Conservation (phyloP, 2,329 filamentous ascomycete species). For the Penicillium brasilianum region DNA sequence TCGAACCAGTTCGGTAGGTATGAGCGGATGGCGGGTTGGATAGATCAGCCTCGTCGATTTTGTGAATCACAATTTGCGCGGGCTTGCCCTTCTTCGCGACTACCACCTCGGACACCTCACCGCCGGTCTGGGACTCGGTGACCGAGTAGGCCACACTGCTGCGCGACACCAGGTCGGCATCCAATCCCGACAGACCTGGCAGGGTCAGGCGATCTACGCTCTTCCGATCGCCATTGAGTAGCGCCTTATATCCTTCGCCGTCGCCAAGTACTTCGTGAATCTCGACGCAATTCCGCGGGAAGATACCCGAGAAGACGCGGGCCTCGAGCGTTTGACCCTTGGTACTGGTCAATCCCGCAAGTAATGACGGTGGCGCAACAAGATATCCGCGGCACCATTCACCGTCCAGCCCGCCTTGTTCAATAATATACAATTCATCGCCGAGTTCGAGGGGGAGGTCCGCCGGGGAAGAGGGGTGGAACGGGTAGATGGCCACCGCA, state of each 20-base stretch:
- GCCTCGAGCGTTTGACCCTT: conserved; percentile 94
- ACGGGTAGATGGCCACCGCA: conserved; percentile 94
- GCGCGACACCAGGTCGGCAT: conserved; percentile 34
- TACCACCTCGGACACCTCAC: conserved; percentile 41
- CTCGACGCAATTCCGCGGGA: conserved; percentile 92
- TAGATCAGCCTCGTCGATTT: conserved; percentile 41
- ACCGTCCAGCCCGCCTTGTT: conserved; percentile 83
- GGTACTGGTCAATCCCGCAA: conserved; percentile 86
- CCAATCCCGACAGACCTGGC: conserved; percentile 24
- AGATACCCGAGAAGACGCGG: conserved; percentile 97
- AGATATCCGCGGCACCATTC: conserved; percentile 96
- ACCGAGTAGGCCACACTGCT: conserved; percentile 37
- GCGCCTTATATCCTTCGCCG: conserved; percentile 52
- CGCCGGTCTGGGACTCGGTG: conserved; percentile 31
- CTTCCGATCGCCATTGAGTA: conserved; percentile 41
- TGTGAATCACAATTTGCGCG: conserved; percentile 47
- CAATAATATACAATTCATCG: conserved; percentile 98
- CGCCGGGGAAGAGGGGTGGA: conserved; percentile 81
- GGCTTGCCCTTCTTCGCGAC: conserved; percentile 47
- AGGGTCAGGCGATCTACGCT: conserved; percentile 43
- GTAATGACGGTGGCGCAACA: conserved; percentile 87
- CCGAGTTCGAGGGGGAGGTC: conserved; percentile 96
- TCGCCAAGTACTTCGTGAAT: conserved; percentile 90
- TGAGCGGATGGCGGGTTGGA: conserved; percentile 39
- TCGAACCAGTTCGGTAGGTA: conserved; percentile 36